These are phyloP conservation scores for Penicillium olsonii DNA, from an alignment of 2,329 filamentous ascomycete genomes.

Conservation along the genomic window DNA sequence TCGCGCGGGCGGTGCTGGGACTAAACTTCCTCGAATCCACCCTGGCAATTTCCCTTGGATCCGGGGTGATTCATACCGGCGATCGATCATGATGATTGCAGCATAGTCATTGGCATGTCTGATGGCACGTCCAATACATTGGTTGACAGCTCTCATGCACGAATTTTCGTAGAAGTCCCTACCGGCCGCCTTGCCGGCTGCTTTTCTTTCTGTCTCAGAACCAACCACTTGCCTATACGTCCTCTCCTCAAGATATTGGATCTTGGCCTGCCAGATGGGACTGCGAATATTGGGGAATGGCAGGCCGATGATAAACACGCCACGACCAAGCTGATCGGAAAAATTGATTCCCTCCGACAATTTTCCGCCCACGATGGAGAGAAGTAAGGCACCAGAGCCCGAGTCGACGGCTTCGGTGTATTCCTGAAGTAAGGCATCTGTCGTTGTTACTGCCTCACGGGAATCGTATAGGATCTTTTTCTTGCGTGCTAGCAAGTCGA, in stretches of 20 bases:
- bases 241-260: conserved; percentile 77
- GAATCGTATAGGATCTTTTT: conserved; percentile 57
- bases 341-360: conserved; percentile 99
- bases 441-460: conserved; percentile 45
- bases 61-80: conserved; percentile 71
- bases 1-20: conserved; percentile 20
- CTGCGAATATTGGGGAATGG: conserved; percentile 90
- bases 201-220: conserved; percentile 31
- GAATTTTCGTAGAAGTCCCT: conserved; percentile 89
- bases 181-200: conserved; percentile 53
- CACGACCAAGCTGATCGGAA: conserved; percentile 83
- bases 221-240: conserved; percentile 37
- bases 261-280: conserved; percentile 89
- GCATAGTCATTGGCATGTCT: conserved; percentile 87
- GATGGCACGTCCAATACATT: conserved; percentile 91
- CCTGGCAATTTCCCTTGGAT: conserved; percentile 79
- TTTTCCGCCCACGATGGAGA: conserved; percentile 91
- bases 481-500: conserved; percentile 35
- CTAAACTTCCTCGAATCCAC: conserved; percentile 79
- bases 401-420: conserved; percentile 70
- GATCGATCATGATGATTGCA: conserved; percentile 81
- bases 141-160: conserved; percentile 96
- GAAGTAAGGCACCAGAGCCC: conserved; percentile 71
- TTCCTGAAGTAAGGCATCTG: conserved; percentile 70
- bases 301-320: conserved; percentile 86